These are phyloP conservation scores for Pseudocercospora fuligena DNA, from an alignment of 2,329 filamentous ascomycete genomes.

Conservation along the genomic window DNA sequence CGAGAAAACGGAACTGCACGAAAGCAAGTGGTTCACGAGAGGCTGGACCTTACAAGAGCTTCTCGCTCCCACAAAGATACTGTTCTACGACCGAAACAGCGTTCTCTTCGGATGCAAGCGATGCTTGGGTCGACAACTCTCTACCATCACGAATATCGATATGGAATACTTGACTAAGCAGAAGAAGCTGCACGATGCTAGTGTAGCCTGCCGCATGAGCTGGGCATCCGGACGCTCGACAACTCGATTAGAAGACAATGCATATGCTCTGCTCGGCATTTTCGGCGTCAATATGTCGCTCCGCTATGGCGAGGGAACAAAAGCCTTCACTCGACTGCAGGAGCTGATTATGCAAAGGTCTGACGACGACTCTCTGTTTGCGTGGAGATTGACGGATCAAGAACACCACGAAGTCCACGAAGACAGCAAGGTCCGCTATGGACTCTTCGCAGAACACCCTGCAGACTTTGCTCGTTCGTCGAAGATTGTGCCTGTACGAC, in stretches of 20 bases:
- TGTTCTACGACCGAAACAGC: not conserved
- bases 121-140: not conserved
- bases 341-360: conserved; percentile 29
- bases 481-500: not conserved
- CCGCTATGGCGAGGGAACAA: conserved; percentile 46
- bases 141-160: not conserved
- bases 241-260: conserved; percentile 46
- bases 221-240: conserved; percentile 27
- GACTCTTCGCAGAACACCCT: conserved; percentile 22
- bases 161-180: not conserved
- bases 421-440: conserved; percentile 2
- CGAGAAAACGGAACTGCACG: not conserved
- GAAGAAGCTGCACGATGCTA: not conserved
- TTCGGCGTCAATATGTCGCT: conserved; percentile 53
- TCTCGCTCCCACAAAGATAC: not conserved
- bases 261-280: conserved; percentile 52
- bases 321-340: conserved; percentile 45
- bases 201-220: conserved; percentile 28
- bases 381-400: not conserved
- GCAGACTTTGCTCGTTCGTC: not conserved
- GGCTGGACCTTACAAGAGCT: conserved; percentile 24
- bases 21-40: not conserved
- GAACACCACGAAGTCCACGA: not conserved
- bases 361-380: conserved; percentile 16
- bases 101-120: not conserved